Evolutionary conservation across 352 stramenopile species (phyloP).

Genomic region (Pythium folliculosum): DNA sequence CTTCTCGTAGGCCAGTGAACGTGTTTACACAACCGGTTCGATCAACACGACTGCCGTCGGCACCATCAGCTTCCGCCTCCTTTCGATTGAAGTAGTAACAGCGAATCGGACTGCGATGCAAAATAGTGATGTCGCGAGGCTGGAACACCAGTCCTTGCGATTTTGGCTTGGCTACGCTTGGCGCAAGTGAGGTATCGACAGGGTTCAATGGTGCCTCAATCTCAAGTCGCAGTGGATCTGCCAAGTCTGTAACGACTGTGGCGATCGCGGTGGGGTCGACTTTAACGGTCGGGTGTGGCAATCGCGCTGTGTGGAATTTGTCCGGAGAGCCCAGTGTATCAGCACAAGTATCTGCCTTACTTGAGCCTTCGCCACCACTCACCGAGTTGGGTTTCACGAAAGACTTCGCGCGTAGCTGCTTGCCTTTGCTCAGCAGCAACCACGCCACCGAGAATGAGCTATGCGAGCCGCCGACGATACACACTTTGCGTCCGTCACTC

Average conservation of each 20-base stretch:
- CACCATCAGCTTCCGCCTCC: constrained; percentile 75
- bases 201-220: background rate
- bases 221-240: background rate
- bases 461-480: constrained; percentile 83
- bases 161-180: constrained; percentile 1
- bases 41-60: constrained; percentile 53
- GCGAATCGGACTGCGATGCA: constrained; percentile 75
- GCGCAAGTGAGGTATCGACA: background rate
- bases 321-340: background rate
- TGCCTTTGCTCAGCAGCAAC: constrained; percentile 73
- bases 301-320: background rate
- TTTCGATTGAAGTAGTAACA: constrained; percentile 81
- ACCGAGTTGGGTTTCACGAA: background rate
- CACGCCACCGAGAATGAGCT: constrained; percentile 85
- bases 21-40: constrained; percentile 79
- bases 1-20: constrained; percentile 82
- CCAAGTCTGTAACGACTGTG: background rate
- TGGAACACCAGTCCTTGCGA: constrained; percentile 37
- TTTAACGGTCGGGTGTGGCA: background rate
- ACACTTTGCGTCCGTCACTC: constrained; percentile 59
- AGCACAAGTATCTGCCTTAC: no score
- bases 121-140: constrained; percentile 76
- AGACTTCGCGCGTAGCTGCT: constrained; percentile 14
- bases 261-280: background rate
- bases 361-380: background rate